Evolutionary conservation across 257 asterid genomes (phyloP), one percentile per base, ranked within the genome.

Genomic region (Lavandula angustifolia): DNA sequence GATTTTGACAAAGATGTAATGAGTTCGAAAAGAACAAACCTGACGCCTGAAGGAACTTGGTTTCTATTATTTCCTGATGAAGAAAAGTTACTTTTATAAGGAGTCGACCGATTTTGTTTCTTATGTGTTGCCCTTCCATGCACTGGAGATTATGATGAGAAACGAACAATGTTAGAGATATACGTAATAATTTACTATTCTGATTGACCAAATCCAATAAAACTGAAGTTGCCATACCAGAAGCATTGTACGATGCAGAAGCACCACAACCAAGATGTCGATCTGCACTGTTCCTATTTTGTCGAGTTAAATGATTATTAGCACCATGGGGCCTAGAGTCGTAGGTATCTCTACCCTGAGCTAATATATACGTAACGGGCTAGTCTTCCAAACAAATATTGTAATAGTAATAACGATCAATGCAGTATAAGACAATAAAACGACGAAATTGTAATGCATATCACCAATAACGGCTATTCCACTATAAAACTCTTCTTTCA

Each of bases 51-150:
- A 59, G 77, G 81, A 55, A 79, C 78, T 75, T 84, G 75, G 82
- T 75, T 74, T 73, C 73, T 73, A 69, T 66, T 80, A 78, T 67
- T 76, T 60, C 80, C 96, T 3, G 86, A 59, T 47, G 94, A 69
- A 59, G 85, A 69, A 46, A 78, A 67, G 38, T 82, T 73, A 52
- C 79, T 83, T 33, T 78, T 52, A 68, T 76, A 60, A 31, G 77
- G 43, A 78, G 76, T 62, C 27, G 85, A 70, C 52, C 87, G 95
- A 76, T 82, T 83, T 63, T 86, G 95, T 80, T 85, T 91, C 82
- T 79, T 86, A 76, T 79, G 76, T 22, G 82, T 75, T 11, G 82
- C 55, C 84, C 73, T 88, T 7, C 81, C 91, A 14, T 84, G 82
- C 69, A 67, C 46, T 56, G 76, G 64, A 66, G 88, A 54, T 60